Conservation (phyloP, 2,329 filamentous ascomycete species). For the Whalleya microplaca region DNA sequence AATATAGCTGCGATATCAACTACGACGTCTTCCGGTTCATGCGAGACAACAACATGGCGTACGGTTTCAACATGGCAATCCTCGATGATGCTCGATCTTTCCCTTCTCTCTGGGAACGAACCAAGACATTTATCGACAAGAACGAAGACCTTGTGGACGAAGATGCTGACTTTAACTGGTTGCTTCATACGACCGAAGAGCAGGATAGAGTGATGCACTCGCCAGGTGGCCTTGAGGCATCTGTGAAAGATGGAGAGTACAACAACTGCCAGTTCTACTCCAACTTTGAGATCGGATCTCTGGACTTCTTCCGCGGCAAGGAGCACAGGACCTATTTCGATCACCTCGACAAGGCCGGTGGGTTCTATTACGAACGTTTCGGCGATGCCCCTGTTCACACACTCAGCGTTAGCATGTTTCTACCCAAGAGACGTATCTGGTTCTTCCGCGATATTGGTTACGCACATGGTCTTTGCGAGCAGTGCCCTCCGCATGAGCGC, state of each 20-base stretch:
- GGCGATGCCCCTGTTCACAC: conserved; percentile 56
- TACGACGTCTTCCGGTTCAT: conserved; percentile 89
- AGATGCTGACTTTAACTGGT: conserved; percentile 54
- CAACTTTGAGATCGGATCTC: conserved; percentile 58
- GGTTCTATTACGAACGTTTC: conserved; percentile 52
- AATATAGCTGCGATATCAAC: conserved; percentile 65
- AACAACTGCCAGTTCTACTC: conserved; percentile 55
- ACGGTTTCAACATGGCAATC: conserved; percentile 63
- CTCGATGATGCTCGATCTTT: conserved; percentile 49
- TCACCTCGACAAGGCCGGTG: conserved; percentile 52
- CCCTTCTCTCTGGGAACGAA: conserved; percentile 49
- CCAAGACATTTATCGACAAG: conserved; percentile 49
- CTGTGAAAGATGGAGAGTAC: conserved; percentile 44
- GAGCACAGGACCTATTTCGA: conserved; percentile 53
- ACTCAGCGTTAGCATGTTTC: conserved; percentile 57
- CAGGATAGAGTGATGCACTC: conserved; percentile 18
- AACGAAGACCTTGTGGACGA: conserved; percentile 49
- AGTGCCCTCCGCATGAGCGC: conserved; percentile 38
- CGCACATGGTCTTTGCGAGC: conserved; percentile 48
- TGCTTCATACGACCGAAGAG: conserved; percentile 41
- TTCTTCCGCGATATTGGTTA: conserved; percentile 53
- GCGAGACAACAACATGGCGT: conserved; percentile 81
- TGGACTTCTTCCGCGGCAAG: conserved; percentile 53
- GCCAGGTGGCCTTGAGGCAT: conserved; percentile 8
- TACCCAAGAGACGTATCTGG: conserved; percentile 54